Conservation (phyloP, 208 protist species). For the Zelonia costaricensis region DNA sequence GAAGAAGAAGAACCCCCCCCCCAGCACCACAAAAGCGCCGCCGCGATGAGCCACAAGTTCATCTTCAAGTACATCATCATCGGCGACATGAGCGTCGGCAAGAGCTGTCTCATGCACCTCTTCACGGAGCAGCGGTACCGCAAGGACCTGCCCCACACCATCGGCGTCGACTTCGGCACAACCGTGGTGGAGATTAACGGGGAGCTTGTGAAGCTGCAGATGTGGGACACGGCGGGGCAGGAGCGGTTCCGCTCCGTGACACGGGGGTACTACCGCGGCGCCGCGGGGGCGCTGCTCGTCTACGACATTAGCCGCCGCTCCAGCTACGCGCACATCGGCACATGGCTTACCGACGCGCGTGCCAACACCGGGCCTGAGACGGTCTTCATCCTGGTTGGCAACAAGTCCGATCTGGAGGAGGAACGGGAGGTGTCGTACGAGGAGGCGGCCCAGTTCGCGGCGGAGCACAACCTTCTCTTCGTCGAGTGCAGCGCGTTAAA, state of each 20-base stretch:
- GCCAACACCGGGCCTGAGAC: constrained; percentile 84
- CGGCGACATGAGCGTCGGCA: constrained; percentile 97
- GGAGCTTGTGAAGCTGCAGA: constrained; percentile 97
- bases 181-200: constrained; percentile 94
- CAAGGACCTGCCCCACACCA: constrained; percentile 96
- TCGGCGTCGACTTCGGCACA: constrained; percentile 98
- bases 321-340: constrained; percentile 88
- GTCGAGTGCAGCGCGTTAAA: constrained; percentile 94
- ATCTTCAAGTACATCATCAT: constrained; percentile 99
- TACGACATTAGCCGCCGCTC: constrained; percentile 94
- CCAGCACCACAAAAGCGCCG: no score
- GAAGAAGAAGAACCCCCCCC: no score
- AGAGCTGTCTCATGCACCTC: constrained; percentile 97
- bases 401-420: constrained; percentile 96
- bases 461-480: constrained; percentile 95
- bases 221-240: constrained; percentile 97
- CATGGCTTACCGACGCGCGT: constrained; percentile 96
- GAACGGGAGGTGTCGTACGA: constrained; percentile 96
- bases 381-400: constrained; percentile 94
- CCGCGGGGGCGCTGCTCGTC: constrained; percentile 95
- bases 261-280: constrained; percentile 96
- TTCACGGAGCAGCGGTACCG: constrained; percentile 98
- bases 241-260: constrained; percentile 93
- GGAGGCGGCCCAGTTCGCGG: constrained; percentile 95
- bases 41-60: constrained; percentile 82